Evolutionary conservation across 1,139 yeast genomes (phyloP), one percentile per base, ranked within the genome.

Genomic region (Hemisphaericaspora xylofermentans): DNA sequence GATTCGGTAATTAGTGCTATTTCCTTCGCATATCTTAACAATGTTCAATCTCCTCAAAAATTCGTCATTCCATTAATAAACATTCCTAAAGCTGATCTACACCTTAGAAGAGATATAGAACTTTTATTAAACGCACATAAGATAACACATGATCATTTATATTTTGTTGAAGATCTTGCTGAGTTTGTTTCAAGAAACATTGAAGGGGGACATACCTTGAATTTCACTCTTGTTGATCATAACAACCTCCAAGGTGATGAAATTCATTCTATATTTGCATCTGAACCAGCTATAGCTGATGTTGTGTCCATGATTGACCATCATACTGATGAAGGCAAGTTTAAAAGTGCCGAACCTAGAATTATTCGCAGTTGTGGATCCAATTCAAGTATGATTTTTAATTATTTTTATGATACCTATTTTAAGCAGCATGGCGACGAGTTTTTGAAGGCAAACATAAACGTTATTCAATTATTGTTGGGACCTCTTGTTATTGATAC

Each of bases 1-100:
- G 98, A 91, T 60, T 89, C 97, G 1, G 85, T 89, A 30, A 76
- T 87, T 1, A 74, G 84, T 45, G 84, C 96, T 1, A 66, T 93
- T 6, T 56, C 86, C 2, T 85, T 80, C 53, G 82, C 96, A 0
- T 87, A 80, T 56, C 71, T 83, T 44, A 52, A 51, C 21, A 51
- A 56, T 37, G 42, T 52, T 1, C 51, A 48, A 36, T 42, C 54
- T n/a, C n/a, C n/a, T 19, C 26, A 47, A 2, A 43, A 53, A 6
- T 43, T 51, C 33, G 44, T 74, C 18, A 58, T 84, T 14, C 98
- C 98, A 0, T 64, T 89, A 45, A 66, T 91, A 40, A 87, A 88
- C 55, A 84, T 91, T 42, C 80, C 86, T 3, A 70, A 72, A 41
- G 71, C 63, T 4, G 96, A 91, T 44, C 68, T 91, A 33, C 54